Percentiles rank a stretch among this genome's conserved stretches.
phyloP scores from a whole-genome alignment of 176 grass and related monocot genomes.

The Zea luxurians region DNA sequence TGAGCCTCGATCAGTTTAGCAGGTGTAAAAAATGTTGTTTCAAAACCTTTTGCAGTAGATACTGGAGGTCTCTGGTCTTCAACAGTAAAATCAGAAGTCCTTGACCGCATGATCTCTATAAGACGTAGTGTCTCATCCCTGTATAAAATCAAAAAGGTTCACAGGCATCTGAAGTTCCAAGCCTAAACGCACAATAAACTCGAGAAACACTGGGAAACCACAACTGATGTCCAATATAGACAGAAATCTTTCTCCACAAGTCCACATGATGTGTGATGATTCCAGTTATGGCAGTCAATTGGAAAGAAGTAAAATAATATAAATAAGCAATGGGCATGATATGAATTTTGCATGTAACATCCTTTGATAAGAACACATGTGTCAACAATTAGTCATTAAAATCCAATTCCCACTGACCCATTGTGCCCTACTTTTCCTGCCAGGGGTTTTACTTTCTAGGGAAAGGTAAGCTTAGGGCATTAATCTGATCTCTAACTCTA shows the following conservation, averaged over 20 bases:
- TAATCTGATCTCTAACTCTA: not conserved
- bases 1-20: constrained; percentile 14
- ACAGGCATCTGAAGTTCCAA: constrained; percentile 19
- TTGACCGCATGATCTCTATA: constrained; percentile 49
- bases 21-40: constrained; percentile 34
- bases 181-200: constrained; percentile 20
- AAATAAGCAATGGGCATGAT: not conserved
- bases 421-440: not conserved
- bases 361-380: not conserved
- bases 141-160: constrained; percentile 35
- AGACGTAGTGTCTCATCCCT: constrained; percentile 53
- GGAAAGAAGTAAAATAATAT: constrained; percentile 7
- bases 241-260: not conserved
- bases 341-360: not conserved
- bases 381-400: constrained; percentile 5
- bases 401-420: not conserved
- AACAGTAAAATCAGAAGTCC: constrained; percentile 45
- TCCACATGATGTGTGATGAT: not conserved
- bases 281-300: constrained; percentile 14
- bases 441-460: not conserved
- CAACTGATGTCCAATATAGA: not conserved
- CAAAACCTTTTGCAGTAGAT: constrained; percentile 35
- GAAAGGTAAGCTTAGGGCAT: not conserved
- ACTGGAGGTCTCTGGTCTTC: constrained; percentile 33
- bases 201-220: constrained; percentile 2